A percentile compares a stretch with the other conserved stretches of the same genome.
Conservation (phyloP, 148 eudicot species). For the Cornus suecica region DNA sequence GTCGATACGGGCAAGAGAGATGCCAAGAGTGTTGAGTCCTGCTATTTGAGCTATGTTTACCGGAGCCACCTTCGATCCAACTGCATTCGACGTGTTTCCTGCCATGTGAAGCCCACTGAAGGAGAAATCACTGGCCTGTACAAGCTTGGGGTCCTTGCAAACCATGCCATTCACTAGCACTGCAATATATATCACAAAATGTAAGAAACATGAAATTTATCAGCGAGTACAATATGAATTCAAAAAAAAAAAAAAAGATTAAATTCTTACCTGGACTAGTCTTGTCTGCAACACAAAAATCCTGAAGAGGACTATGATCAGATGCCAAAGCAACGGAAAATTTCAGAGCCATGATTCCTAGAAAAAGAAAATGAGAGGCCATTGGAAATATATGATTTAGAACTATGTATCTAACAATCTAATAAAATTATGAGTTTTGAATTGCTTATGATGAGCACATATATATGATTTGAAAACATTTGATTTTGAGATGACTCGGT, state of each 20-base stretch:
- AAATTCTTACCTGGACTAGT: conserved; percentile 12
- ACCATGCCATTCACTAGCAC: conserved; percentile 9
- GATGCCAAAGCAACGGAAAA: conserved; percentile 17
- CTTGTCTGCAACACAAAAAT: conserved; percentile 22
- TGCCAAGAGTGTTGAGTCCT: conserved; percentile 26
- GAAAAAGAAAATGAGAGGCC: not conserved
- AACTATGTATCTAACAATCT: too few species aligned
- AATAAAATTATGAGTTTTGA: too few species aligned
- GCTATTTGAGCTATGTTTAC: conserved; percentile 10
- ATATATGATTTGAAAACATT: too few species aligned
- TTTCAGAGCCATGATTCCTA: conserved; percentile 4
- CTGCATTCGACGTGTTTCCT: conserved; percentile 15
- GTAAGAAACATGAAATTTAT: not conserved
- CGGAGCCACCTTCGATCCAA: conserved; percentile 22
- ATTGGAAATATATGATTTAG: not conserved
- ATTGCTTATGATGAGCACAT: too few species aligned
- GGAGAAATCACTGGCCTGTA: conserved; percentile 14
- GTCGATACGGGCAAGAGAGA: conserved; percentile 23
- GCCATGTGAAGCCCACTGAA: conserved; percentile 16
- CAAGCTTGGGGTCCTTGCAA: conserved; percentile 13
- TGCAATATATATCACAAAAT: not conserved
- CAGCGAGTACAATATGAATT: not conserved
- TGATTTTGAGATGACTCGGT: too few species aligned
- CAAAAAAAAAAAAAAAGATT: not conserved
- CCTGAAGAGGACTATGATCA: conserved; percentile 24